phyloP scores from a whole-genome alignment of 2,329 filamentous ascomycete species.

The Paraphaeosphaeria minitans region DNA sequence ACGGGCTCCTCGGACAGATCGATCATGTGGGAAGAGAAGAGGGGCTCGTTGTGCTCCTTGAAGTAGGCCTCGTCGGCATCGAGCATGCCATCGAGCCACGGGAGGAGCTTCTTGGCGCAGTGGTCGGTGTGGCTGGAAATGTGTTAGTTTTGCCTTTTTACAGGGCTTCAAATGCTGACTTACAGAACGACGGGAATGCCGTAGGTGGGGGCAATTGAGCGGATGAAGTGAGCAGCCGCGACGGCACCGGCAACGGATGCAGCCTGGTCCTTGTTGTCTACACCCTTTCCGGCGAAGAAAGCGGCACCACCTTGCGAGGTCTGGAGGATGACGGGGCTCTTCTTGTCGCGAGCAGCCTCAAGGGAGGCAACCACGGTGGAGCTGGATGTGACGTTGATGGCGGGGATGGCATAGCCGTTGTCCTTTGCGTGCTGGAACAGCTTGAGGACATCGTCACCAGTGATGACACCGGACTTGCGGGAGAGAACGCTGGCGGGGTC shows the following conservation, averaged over 20 bases:
- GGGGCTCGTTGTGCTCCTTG: constrained; percentile 88
- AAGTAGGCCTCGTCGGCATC: constrained; percentile 94
- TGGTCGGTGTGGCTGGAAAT: constrained; percentile 82
- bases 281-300: constrained; percentile 74
- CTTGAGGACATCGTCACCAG: constrained; percentile 66
- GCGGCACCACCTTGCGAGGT: constrained; percentile 73
- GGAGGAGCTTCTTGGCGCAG: constrained; percentile 98
- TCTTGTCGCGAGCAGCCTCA: constrained; percentile 91
- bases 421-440: constrained; percentile 92
- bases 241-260: constrained; percentile 88
- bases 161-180: constrained; percentile 6
- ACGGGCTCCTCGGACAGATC: constrained; percentile 85
- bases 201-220: constrained; percentile 83
- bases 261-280: constrained; percentile 65
- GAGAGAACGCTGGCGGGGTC: constrained; percentile 49
- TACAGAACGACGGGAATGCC: constrained; percentile 75
- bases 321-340: constrained; percentile 91
- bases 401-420: constrained; percentile 60
- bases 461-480: constrained; percentile 67
- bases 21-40: constrained; percentile 98
- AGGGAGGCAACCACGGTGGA: constrained; percentile 80
- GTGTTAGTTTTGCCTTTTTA: not conserved
- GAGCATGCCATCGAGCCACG: constrained; percentile 80
- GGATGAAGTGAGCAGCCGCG: constrained; percentile 87
- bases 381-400: constrained; percentile 73